These are phyloP conservation scores for Flagelloscypha sp. DNA, from an alignment of 768 basidiomycete genomes.

Conservation along the genomic window DNA sequence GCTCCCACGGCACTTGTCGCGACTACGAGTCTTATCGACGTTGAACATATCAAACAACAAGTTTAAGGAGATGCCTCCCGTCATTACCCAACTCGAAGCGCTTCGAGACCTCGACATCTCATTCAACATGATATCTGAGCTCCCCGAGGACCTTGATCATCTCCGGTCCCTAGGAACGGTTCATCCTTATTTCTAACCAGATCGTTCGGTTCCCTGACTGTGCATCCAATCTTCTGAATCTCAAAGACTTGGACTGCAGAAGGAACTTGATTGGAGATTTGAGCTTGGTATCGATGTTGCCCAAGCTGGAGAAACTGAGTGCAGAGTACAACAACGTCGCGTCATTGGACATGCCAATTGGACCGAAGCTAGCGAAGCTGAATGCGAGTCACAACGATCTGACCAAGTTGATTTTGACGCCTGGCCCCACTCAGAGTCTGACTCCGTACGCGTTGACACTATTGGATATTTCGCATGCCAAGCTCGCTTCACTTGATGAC, in stretches of 20 bases:
- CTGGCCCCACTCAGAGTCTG: slow-evolving; percentile 34
- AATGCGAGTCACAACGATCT: slow-evolving; percentile 87
- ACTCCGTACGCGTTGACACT: slow-evolving; percentile 53
- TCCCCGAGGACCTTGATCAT: slow-evolving; percentile 74
- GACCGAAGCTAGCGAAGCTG: slow-evolving; percentile 54
- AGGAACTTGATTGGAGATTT: slow-evolving; percentile 80
- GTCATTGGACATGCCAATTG: slow-evolving; percentile 70
- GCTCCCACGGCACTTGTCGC: slow-evolving; percentile 79
- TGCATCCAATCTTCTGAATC: slow-evolving; percentile 43
- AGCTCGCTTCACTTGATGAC: slow-evolving; percentile 78
- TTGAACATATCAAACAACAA: slow-evolving; percentile 97
- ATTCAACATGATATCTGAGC: slow-evolving; percentile 79
- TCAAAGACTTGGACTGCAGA: slow-evolving; percentile 74
- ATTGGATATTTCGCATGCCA: slow-evolving; percentile 82
- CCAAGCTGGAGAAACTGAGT: slow-evolving; percentile 54
- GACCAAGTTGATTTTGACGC: slow-evolving; percentile 61
- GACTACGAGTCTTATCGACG: slow-evolving; percentile 58
- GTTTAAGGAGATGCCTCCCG: slow-evolving; percentile 65
- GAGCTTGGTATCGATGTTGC: slow-evolving; percentile 56
- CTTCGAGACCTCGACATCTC: slow-evolving; percentile 87
- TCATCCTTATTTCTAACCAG: slow-evolving; percentile 80
- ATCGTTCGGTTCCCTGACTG: slow-evolving; percentile 63
- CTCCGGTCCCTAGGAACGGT: slow-evolving; percentile 58
- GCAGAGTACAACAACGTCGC: slow-evolving; percentile 83
- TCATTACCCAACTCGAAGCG: slow-evolving; percentile 61